Percentiles rank a stretch among this genome's conserved stretches.
Conservation (phyloP, 139 green algal genomes). For the Chloropicon primus region DNA sequence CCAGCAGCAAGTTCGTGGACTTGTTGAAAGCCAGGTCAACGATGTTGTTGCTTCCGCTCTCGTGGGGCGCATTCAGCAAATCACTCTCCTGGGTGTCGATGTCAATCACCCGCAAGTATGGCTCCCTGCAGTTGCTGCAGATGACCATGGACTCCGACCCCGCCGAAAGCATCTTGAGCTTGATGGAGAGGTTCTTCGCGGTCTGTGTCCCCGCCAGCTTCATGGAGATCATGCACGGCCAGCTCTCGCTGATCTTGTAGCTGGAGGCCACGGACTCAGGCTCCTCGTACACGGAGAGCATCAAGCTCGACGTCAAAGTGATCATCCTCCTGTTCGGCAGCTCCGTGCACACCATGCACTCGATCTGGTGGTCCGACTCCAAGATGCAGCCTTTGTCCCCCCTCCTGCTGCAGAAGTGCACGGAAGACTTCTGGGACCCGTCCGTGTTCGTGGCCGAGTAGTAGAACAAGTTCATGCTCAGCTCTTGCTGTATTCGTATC, state of each 20-base stretch:
- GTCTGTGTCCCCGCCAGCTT: background rate
- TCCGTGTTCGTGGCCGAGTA: background rate
- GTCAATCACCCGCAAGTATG: constrained; percentile 36
- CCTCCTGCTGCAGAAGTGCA: background rate
- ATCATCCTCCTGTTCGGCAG: background rate
- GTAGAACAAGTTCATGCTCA: background rate
- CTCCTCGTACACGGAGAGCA: background rate
- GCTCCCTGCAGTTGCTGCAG: background rate
- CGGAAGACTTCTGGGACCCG: background rate
- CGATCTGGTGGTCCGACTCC: background rate
- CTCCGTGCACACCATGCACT: background rate
- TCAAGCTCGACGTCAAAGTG: background rate
- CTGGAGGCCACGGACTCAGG: background rate
- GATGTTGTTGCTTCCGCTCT: background rate
- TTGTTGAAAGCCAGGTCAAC: background rate
- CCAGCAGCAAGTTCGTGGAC: background rate
- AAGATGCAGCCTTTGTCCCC: background rate
- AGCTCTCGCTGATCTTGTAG: background rate
- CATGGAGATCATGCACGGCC: background rate
- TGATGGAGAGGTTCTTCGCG: background rate
- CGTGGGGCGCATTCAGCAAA: constrained; percentile 18
- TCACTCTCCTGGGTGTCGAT: constrained; percentile 55
- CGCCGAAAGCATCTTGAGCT: background rate
- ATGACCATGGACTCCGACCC: background rate
- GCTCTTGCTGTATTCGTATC: background rate